Evolutionary conservation across 805 yeast genomes (phyloP).

Genomic region (Ogataea sp.): DNA sequence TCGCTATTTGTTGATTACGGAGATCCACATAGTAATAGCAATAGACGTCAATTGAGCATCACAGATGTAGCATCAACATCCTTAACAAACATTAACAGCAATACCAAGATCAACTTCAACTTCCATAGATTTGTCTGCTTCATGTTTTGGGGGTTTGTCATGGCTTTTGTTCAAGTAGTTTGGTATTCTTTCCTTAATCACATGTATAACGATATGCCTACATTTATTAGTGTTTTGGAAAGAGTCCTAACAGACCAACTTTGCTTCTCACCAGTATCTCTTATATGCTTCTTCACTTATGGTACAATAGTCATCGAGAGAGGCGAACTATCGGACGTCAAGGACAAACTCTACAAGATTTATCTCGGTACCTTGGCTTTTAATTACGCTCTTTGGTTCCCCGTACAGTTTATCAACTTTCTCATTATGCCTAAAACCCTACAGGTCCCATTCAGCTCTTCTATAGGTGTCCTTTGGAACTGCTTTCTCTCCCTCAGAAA

Average conservation of each 20-base stretch:
- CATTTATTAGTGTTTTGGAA: constrained; percentile 76
- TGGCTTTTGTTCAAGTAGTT: constrained; percentile 76
- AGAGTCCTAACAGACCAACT: constrained; percentile 87
- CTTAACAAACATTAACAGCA: no score
- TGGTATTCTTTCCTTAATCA: constrained; percentile 83
- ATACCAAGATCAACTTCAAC: constrained; percentile 33
- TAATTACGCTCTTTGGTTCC: constrained; percentile 74
- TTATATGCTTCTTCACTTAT: constrained; percentile 74
- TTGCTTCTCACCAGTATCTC: constrained; percentile 79
- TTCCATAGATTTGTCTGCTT: constrained; percentile 71
- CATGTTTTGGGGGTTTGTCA: constrained; percentile 77
- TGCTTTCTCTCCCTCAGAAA: constrained; percentile 82
- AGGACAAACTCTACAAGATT: constrained; percentile 54
- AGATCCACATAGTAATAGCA: constrained; percentile 3
- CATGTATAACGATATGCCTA: constrained; percentile 72
- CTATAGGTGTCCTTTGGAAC: constrained; percentile 86
- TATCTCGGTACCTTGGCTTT: constrained; percentile 60
- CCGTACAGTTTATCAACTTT: constrained; percentile 72
- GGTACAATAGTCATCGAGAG: constrained; percentile 75
- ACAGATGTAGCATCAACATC: background rate
- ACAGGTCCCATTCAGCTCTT: constrained; percentile 90
- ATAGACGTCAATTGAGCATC: background rate
- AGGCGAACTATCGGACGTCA: constrained; percentile 58
- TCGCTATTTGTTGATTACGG: constrained; percentile 28
- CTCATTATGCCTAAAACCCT: constrained; percentile 57